These are phyloP conservation scores for Hirsutella thompsonii DNA, from an alignment of 2,329 filamentous ascomycete species.

Conservation along the genomic window DNA sequence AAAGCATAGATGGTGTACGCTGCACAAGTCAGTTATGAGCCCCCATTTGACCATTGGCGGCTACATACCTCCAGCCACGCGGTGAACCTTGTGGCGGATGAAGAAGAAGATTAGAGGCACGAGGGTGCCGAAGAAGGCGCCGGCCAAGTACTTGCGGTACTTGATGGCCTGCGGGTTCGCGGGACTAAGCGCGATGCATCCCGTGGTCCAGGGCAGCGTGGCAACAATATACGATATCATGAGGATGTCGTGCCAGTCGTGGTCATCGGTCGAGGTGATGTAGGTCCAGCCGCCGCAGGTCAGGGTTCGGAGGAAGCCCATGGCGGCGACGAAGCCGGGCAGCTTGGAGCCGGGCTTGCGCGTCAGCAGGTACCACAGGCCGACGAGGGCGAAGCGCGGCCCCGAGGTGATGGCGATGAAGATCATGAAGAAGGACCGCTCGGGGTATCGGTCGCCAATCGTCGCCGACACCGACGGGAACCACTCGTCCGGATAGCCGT, in stretches of 20 bases:
- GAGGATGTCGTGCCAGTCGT: constrained; percentile 97
- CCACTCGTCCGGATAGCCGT: constrained; percentile 90
- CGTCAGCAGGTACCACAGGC: constrained; percentile 84
- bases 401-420: constrained; percentile 96
- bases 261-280: constrained; percentile 93
- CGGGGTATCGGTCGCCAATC: constrained; percentile 93
- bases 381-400: constrained; percentile 81
- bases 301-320: constrained; percentile 76
- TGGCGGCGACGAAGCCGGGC: constrained; percentile 67
- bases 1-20: constrained; percentile 97
- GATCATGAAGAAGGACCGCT: constrained; percentile 91
- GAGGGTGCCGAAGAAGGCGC: constrained; percentile 79
- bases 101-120: constrained; percentile 92
- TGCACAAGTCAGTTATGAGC: constrained; percentile 26
- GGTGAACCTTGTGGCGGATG: constrained; percentile 96
- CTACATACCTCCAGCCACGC: constrained; percentile 67
- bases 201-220: constrained; percentile 88
- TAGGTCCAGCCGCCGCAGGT: constrained; percentile 98
- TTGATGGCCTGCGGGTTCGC: constrained; percentile 71
- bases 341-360: constrained; percentile 60
- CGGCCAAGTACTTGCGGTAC: constrained; percentile 76
- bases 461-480: constrained; percentile 93
- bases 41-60: not conserved
- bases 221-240: constrained; percentile 98
- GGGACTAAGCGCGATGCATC: constrained; percentile 79